Percentiles rank a stretch among this genome's conserved stretches.
These are phyloP conservation scores for Clonostachys rhizophaga DNA, from an alignment of 2,329 filamentous ascomycete species.

Conservation along the genomic window DNA sequence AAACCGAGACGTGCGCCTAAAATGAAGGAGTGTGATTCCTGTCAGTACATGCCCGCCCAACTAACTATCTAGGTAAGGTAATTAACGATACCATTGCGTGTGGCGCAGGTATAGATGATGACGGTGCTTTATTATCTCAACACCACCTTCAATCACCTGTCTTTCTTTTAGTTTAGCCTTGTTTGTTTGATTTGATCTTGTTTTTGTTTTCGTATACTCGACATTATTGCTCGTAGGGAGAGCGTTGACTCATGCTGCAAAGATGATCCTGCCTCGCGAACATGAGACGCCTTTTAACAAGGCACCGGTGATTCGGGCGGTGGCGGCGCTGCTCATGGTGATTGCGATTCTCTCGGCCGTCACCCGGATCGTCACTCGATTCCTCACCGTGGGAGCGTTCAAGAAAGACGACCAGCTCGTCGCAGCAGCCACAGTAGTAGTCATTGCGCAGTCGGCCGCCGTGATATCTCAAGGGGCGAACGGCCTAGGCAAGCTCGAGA, in stretches of 20 bases:
- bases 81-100: too few relatives aligned
- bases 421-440: conserved; percentile 8
- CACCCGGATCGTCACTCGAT: conserved; percentile 8
- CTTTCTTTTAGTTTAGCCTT: too few relatives aligned
- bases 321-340: conserved; percentile 12
- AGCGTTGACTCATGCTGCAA: background rate
- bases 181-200: background rate
- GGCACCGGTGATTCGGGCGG: conserved; percentile 11
- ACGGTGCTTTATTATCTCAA: too few relatives aligned
- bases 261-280: conserved; percentile 7
- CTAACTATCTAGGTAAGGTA: too few relatives aligned
- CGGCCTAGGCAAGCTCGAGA: conserved; percentile 8
- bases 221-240: background rate
- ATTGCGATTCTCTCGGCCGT: conserved; percentile 10
- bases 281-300: conserved; percentile 12
- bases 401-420: conserved; percentile 9
- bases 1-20: too few relatives aligned
- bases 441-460: conserved; percentile 8
- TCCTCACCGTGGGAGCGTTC: conserved; percentile 6
- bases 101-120: too few relatives aligned
- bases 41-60: too few relatives aligned
- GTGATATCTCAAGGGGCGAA: conserved; percentile 9
- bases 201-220: background rate
- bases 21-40: too few relatives aligned
- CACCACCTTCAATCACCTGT: too few relatives aligned